Evolutionary conservation across 2,329 filamentous ascomycete species (phyloP).

Genomic region (Neonectria faginata): DNA sequence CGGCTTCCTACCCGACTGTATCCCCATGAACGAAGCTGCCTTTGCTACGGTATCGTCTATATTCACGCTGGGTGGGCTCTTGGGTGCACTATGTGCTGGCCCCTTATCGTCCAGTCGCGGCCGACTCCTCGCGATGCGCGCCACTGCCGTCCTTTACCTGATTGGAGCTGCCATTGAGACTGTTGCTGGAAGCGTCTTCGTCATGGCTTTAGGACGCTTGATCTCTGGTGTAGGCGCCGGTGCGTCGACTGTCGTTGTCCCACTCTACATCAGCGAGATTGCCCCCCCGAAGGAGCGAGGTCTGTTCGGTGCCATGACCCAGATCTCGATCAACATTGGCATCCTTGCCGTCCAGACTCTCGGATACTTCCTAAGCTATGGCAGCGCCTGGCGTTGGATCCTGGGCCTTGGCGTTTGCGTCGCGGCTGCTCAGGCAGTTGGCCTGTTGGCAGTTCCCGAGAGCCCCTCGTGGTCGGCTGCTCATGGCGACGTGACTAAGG

Average conservation of each 20-base stretch:
- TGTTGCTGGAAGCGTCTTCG: conserved; percentile 72
- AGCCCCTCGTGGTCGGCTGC: conserved; percentile 88
- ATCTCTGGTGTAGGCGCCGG: conserved; percentile 87
- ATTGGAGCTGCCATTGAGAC: conserved; percentile 82
- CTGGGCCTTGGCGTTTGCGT: conserved; percentile 78
- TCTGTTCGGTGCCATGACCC: conserved; percentile 86
- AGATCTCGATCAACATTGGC: conserved; percentile 92
- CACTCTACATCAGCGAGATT: conserved; percentile 93
- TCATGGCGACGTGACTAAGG: conserved; percentile 69
- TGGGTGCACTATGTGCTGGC: conserved; percentile 84
- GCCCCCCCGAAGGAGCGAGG: conserved; percentile 80
- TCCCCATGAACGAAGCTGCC: conserved; percentile 84
- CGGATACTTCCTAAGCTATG: conserved; percentile 88
- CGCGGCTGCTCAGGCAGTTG: conserved; percentile 73
- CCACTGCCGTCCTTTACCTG: conserved; percentile 81
- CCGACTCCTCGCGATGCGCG: conserved; percentile 78
- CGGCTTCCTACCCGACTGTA: conserved; percentile 76
- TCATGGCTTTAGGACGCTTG: conserved; percentile 80
- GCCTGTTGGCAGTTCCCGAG: conserved; percentile 83
- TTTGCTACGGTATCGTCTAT: conserved; percentile 91
- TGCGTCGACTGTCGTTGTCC: conserved; percentile 90
- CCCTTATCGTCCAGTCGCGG: conserved; percentile 83
- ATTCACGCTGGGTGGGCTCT: conserved; percentile 88
- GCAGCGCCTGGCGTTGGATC: conserved; percentile 84
- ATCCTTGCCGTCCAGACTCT: conserved; percentile 86